phyloP scores from a whole-genome alignment of 2,329 filamentous ascomycete species.

The Aphanocladium album region DNA sequence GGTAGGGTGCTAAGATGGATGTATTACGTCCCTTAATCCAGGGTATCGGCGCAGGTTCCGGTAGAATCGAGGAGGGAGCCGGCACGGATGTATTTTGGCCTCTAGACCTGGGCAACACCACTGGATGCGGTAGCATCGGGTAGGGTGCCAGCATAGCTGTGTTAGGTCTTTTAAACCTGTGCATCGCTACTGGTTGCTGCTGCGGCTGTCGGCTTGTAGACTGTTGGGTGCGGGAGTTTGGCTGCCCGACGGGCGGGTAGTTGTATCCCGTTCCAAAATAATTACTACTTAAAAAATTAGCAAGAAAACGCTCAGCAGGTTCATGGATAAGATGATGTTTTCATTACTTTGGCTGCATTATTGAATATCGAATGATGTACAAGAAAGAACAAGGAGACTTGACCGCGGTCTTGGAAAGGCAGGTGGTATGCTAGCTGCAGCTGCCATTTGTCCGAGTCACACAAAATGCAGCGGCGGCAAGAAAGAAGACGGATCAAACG shows the following conservation, averaged over 20 bases:
- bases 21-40: too few species aligned
- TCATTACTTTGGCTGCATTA: background rate
- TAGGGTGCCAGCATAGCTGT: background rate
- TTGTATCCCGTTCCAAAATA: background rate
- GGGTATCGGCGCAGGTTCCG: background rate
- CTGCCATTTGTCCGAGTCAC: background rate
- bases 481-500: background rate
- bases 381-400: background rate
- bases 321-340: background rate
- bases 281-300: background rate
- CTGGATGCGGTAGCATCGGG: background rate
- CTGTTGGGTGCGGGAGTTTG: background rate
- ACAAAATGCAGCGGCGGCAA: background rate
- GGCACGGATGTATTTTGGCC: background rate
- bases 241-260: background rate
- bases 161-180: background rate
- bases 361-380: background rate
- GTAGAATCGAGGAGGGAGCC: background rate
- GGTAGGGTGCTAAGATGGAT: too few species aligned
- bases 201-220: background rate
- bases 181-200: background rate
- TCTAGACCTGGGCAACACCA: too few species aligned
- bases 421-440: background rate
- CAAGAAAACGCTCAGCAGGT: background rate
- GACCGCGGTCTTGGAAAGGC: background rate